Percentiles rank a stretch among this genome's conserved stretches.
phyloP scores from a whole-genome alignment of 2,329 filamentous ascomycete species.

The Daldinia eschscholtzii region DNA sequence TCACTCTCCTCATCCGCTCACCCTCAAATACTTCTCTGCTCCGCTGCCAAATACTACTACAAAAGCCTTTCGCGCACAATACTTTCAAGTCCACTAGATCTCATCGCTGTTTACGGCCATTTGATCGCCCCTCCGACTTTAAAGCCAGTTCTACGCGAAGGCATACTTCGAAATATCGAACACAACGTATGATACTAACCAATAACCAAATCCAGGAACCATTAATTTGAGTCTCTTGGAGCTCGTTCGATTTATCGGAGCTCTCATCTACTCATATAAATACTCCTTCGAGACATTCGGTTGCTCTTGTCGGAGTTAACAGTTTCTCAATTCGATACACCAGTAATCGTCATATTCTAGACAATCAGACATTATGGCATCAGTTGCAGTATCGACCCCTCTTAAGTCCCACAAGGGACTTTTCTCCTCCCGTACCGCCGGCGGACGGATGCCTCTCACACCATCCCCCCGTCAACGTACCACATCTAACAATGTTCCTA shows the following conservation, averaged over 20 bases:
- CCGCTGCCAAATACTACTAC: conserved; percentile 41
- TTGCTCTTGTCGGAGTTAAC: conserved; percentile 60
- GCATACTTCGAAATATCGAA: conserved; percentile 62
- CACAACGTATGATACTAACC: conserved; percentile 62
- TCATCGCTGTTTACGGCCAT: conserved; percentile 59
- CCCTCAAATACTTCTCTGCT: conserved; percentile 31
- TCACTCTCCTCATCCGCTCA: conserved; percentile 39
- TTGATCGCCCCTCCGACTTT: conserved; percentile 64
- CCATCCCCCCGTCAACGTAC: conserved; percentile 82
- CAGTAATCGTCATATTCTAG: conserved; percentile 55
- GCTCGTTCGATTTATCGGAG: conserved; percentile 62
- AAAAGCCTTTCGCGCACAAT: conserved; percentile 51
- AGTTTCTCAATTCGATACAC: conserved; percentile 54
- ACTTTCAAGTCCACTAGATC: conserved; percentile 62
- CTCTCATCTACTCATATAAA: conserved; percentile 50
- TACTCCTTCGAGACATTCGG: conserved; percentile 61
- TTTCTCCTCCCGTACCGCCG: conserved; percentile 92
- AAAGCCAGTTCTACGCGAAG: conserved; percentile 57
- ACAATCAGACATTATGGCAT: conserved; percentile 75
- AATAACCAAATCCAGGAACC: conserved; percentile 63
- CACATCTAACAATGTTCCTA: conserved; percentile 61
- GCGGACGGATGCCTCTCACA: conserved; percentile 93
- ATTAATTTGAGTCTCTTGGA: conserved; percentile 72
- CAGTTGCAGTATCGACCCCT: conserved; percentile 85
- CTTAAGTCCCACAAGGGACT: conserved; percentile 94